Conservation (phyloP, 164 flowering plant genomes). For the Cinnamomum micranthum region DNA sequence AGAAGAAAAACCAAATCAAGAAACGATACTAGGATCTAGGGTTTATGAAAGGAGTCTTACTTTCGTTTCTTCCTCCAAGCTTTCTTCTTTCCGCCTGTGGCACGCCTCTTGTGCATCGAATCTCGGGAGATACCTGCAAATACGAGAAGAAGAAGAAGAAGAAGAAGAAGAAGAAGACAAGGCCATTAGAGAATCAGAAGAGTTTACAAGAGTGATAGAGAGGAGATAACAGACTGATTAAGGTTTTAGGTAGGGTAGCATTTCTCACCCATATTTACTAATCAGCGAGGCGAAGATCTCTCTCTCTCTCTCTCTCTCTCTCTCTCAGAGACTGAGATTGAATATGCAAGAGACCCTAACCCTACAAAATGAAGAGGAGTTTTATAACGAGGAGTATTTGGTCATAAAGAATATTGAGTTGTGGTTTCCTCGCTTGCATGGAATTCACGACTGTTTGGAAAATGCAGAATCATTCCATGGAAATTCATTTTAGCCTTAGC, state of each 20-base stretch:
- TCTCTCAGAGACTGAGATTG: background rate
- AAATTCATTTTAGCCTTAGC: no score
- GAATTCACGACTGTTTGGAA: no score
- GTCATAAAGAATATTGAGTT: no score
- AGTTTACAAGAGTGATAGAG: background rate
- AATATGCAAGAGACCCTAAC: no score
- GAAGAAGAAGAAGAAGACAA: background rate
- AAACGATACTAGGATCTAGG: background rate
- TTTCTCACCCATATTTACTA: background rate
- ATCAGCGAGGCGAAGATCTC: background rate
- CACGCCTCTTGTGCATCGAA: conserved; percentile 14
- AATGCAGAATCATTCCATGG: no score
- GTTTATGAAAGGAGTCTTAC: background rate
- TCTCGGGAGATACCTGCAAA: conserved; percentile 10
- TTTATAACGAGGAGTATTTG: no score
- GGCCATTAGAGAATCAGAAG: background rate
- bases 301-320: background rate
- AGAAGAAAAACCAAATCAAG: background rate
- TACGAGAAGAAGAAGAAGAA: background rate
- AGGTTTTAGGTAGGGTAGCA: background rate
- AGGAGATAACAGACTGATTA: background rate
- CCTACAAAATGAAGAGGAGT: no score
- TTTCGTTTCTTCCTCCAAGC: conserved; percentile 12
- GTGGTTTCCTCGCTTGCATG: no score
- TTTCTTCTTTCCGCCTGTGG: conserved; percentile 10